Evolutionary conservation across 2,329 filamentous ascomycete species (phyloP), one percentile per base, ranked within the genome.

Genomic region (Fusarium begoniae): DNA sequence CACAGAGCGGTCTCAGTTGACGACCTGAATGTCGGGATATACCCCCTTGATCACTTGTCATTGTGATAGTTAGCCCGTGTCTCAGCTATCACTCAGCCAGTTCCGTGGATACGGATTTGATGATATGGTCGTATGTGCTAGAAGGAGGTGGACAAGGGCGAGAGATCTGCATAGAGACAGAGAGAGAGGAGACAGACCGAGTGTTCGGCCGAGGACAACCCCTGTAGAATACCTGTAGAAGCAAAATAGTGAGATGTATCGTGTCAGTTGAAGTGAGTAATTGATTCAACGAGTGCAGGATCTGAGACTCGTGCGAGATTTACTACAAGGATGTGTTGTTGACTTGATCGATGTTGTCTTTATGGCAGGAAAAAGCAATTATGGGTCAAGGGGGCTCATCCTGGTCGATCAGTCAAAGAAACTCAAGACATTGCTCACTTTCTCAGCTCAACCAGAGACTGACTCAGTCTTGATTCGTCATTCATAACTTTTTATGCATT

Each of bases 271-370:
- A 51, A 28, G 63, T 61, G 43, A 57, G 41, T 69, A 72, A 74
- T 68, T 74, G 71, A 74, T 72, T 74, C 67, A 74, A n/a, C 38
- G 58, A 74, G 71, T 74, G 71, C 71, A 74, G 71, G 71, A 74
- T 74, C 71, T 74, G 71, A 74, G 71, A 74, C 71, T 60, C 32
- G 38, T 35, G 38, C 57, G 51, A 74, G 71, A 74, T 74, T 74
- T 64, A 51, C 63, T 20, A 22, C 68, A 47, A 61, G 69, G 69
- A 72, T 72, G 58, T 32, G 30, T 41, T 68, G 37, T 54, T 45
- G 45, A 56, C 40, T 41, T 43, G 55, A 61, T 56, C 35, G 40
- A 38, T 58, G 53, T 13, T 30, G 24, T 38, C 10, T 26, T 24
- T 32, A 14, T 17, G 1, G 45, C 9, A 45, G 43, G 43, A 67